Evolutionary conservation across 129 eudicot genomes (phyloP), one percentile per base, ranked within the genome.

Genomic region (Flaveria robusta): DNA sequence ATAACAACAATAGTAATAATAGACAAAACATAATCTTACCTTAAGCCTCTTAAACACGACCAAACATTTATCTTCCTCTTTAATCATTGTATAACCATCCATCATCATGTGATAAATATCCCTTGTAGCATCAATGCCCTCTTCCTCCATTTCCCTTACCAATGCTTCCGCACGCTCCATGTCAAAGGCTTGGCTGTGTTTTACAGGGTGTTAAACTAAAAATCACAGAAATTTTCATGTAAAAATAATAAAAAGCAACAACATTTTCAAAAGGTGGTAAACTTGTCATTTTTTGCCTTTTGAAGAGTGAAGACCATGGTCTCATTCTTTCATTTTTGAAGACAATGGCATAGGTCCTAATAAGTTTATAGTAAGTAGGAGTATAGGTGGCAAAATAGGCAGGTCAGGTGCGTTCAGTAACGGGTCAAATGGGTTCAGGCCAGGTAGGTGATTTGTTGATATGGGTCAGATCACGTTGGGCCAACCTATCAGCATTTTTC

Each of bases 71-170:
- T 88, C 93, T 85, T 87, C 96, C 71, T 94, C 84, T 55, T 88
- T 83, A 64, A 87, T 79, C 91, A 89, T 91, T 64, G 97, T 91
- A 85, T 94, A 94, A 20, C 98, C 97, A 86, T 91, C 98, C 96
- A 94, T 94, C 98, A 94, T 94, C 6, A 91, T 91, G 77, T 94
- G 98, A 70, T 94, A 94, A 52, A 91, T 91, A 80, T 91, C 90
- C 66, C 87, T 81, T 13, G 93, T 86, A 71, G 97, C 98, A 85
- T 94, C 97, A 68, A 94, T 91, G 43, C 98, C 98, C 66, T 91
- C 90, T 86, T 94, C 97, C 81, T 94, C 98, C 98, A 94, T 94
- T 79, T 91, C 97, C 81, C 97, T 88, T 9, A 94, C 97, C 90
- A 91, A 88, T 19, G 85, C 91, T 87, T 91, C 97, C 9, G 98